Evolutionary conservation across 2,329 filamentous ascomycete genomes (phyloP).

Genomic region (Apiospora aurea): DNA sequence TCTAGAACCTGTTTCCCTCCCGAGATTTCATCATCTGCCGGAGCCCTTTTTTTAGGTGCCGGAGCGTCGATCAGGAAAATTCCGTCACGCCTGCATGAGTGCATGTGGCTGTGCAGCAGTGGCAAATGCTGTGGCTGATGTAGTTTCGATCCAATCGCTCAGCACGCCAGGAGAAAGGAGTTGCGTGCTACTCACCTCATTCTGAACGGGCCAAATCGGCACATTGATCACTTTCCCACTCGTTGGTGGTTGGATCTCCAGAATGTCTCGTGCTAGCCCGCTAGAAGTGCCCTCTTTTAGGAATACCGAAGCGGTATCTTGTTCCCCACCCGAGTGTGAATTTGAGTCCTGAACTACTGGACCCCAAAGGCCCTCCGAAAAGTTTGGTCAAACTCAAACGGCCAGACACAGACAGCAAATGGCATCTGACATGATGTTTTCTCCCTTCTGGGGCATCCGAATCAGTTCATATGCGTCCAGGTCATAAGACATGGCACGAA

Average conservation of each 20-base stretch:
- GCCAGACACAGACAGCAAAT: neutral
- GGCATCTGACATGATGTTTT: neutral
- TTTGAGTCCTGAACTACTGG: neutral
- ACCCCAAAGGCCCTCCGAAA: neutral
- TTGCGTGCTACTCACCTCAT: too few relatives aligned
- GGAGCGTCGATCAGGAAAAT: conserved; percentile 2
- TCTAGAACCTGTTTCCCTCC: conserved; percentile 1
- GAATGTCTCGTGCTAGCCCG: neutral
- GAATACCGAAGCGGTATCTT: neutral
- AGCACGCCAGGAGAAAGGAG: too few relatives aligned
- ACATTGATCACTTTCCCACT: neutral
- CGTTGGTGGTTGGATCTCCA: neutral
- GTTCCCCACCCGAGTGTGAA: neutral
- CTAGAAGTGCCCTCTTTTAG: neutral
- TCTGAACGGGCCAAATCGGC: too few relatives aligned
- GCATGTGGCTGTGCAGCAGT: neutral
- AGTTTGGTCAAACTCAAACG: neutral
- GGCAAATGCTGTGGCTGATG: neutral
- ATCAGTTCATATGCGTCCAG: neutral
- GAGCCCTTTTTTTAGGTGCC: neutral
- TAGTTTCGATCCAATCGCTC: neutral
- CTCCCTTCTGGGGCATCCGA: neutral
- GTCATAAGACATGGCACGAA: conserved; percentile 6
- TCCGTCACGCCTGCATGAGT: neutral
- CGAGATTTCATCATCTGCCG: conserved; percentile 14